These are phyloP conservation scores for Solanum clarkiae DNA, from an alignment of 257 asterid species.

Conservation along the genomic window DNA sequence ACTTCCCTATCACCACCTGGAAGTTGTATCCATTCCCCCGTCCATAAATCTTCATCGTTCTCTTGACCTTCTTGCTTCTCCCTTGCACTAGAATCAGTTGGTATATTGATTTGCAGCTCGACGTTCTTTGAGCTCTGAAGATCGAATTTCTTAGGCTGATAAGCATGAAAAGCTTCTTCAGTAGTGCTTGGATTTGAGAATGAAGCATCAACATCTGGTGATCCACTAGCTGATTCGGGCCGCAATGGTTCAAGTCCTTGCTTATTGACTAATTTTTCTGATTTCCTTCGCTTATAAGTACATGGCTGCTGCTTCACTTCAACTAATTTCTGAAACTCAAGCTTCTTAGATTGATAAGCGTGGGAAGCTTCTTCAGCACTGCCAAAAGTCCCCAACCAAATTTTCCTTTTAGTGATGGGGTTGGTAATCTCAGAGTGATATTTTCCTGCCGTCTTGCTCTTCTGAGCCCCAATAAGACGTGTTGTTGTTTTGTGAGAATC, in stretches of 20 bases:
- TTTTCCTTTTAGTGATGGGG: neutral
- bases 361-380: neutral
- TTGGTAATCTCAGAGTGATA: neutral
- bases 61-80: neutral
- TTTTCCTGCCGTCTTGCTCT: neutral
- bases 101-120: neutral
- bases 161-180: neutral
- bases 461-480: neutral
- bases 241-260: neutral
- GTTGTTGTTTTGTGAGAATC: neutral
- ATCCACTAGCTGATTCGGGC: neutral
- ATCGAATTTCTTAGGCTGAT: neutral
- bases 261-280: neutral
- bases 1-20: neutral
- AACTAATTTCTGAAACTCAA: neutral
- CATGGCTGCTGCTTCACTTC: neutral
- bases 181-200: neutral
- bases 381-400: neutral
- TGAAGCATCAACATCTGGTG: neutral
- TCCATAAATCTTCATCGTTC: neutral
- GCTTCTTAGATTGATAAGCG: neutral
- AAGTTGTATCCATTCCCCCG: neutral
- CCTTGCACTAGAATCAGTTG: neutral
- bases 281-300: neutral
- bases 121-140: neutral